Evolutionary conservation across 495 filamentous ascomycete genomes (phyloP), one percentile per base, ranked within the genome.

Genomic region (Oidiodendron maius): DNA sequence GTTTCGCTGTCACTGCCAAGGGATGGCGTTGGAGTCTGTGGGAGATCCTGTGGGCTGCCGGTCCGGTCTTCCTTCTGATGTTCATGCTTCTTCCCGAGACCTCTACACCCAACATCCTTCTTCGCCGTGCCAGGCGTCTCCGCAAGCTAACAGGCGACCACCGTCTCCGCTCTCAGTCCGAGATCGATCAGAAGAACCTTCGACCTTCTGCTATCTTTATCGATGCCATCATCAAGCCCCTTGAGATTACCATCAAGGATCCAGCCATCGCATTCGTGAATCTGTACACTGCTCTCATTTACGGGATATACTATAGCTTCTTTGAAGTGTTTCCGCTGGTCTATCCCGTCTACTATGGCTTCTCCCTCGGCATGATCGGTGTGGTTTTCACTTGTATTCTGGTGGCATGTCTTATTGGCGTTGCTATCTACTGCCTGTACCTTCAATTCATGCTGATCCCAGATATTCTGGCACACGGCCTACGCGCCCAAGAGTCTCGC

Each of bases 11-110:
- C 32, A 59, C 72, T 28, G 74, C 68, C 53, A 66, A 78, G 20
- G 71, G 70, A 48, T 84, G 80, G 80, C 67, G 74, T 41, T 85
- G 82, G 80, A 77, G 77, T 0, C 74, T 71, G 13, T 89, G 77
- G 74, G 61, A 61, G 5, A 39, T 66, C 16, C 32, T 76, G 11
- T 81, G 75, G 34, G 66, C 75, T 20, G 65, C 71, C 10, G 46
- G 55, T 12, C 46, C 50, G 34, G 17, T 13, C n/a, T 37, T 53
- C 3, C 42, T 57, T 21, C 48, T 62, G n/a, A 55, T 62, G 4
- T 36, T 65, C 20, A 35, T 76, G 26, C 68, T 75, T 32, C 64
- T 72, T 13, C 75, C 75, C 1, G 84, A 88, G 61, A 84, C 83
- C 2, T 80, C 78, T 46, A 62, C 64, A 0, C 70, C 80, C 3